Percentiles rank a stretch among this genome's conserved stretches.
Evolutionary conservation across 495 filamentous ascomycete species (phyloP).

Genomic region (Thermochaetoides thermophila): DNA sequence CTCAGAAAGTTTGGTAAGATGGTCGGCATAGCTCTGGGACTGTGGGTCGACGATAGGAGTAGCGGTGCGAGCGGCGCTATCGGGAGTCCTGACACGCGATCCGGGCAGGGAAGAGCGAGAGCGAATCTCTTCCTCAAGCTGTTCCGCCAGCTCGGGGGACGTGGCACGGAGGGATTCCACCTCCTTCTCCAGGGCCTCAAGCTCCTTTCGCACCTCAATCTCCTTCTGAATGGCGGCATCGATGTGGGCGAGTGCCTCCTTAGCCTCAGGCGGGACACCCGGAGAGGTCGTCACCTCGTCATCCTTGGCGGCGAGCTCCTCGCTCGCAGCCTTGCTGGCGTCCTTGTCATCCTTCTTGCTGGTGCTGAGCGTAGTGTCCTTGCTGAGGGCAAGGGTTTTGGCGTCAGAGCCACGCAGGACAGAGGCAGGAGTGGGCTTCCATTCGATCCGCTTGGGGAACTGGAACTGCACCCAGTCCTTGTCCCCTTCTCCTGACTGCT

Average conservation of each 20-base stretch:
- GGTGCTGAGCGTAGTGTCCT: no score
- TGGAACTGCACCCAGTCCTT: constrained; percentile 86
- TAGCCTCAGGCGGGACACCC: constrained; percentile 19
- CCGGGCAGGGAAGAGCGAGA: constrained; percentile 25
- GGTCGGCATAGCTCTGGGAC: constrained; percentile 54
- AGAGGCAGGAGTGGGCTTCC: constrained; percentile 48
- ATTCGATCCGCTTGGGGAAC: constrained; percentile 71
- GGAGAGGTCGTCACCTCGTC: constrained; percentile 6
- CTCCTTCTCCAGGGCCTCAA: constrained; percentile 32
- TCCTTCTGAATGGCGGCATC: constrained; percentile 34
- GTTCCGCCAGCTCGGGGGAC: constrained; percentile 22
- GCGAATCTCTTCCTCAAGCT: constrained; percentile 23
- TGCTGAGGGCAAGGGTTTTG: constrained; percentile 24
- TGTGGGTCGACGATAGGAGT: constrained; percentile 39
- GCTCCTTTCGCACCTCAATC: constrained; percentile 29
- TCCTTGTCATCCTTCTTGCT: background rate
- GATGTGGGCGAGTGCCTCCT: constrained; percentile 34
- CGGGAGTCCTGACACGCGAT: constrained; percentile 26
- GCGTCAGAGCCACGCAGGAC: constrained; percentile 37
- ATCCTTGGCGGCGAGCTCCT: constrained; percentile 6
- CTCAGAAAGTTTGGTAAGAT: constrained; percentile 56
- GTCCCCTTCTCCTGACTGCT: constrained; percentile 45
- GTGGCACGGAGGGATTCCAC: constrained; percentile 21
- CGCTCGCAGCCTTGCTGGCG: background rate
- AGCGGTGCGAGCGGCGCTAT: constrained; percentile 24